Base-by-base conservation (phyloP, 2,329 filamentous ascomycete genomes). In the Pseudocercospora vitis region DNA sequence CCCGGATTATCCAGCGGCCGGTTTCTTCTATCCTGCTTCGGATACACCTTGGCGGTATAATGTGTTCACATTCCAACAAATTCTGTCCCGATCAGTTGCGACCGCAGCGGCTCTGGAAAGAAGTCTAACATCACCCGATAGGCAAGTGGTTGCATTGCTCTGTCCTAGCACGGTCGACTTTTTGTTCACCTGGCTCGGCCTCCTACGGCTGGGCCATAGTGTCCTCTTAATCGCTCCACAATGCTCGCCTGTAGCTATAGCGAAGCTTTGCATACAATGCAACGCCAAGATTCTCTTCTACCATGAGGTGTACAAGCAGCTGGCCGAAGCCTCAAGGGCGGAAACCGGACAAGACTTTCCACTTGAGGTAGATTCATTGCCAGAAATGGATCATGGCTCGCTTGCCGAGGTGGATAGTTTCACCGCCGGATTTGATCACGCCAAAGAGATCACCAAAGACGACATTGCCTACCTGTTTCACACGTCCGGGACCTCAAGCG, bases 401-500 rank as follows among this genome's bases (percentile, higher is more conserved):
- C n/a, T 37, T 9, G 9, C 19, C 7, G 4, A 21, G 18, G 8
- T 50, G 2, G 49, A 55, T 7, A 26, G 37, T 8, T n/a, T 19
- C 2, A 4, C 31, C 8, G 42, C 47, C n/a, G 42, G 46, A 7
- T 18, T 3, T 14, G 39, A 44, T 4, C n/a, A 4, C 16, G 14
- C 14, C 3, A 18, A 32, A 5, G 16, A 8, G n/a, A 50, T 67
- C n/a, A 55, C 64, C 6, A 65, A 70, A 6, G 59, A 60, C 1
- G 74, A 79, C 9, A 65, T 78, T 11, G 82, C 83, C 0, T 86
- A 84, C 64, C 70, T 84, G 19, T 78, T 80, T 58, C 83, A 87
- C 61, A 85, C 83, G 0, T 87, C 84, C 0, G 84, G 83, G 0
- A 87, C 84, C 2, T 85, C 83, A 0, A 81, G 79, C 0, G 83